A percentile compares a stretch with the other conserved stretches of the same genome.
Evolutionary conservation across 331 rosid genomes (phyloP).

Genomic region (Arachis monticola): DNA sequence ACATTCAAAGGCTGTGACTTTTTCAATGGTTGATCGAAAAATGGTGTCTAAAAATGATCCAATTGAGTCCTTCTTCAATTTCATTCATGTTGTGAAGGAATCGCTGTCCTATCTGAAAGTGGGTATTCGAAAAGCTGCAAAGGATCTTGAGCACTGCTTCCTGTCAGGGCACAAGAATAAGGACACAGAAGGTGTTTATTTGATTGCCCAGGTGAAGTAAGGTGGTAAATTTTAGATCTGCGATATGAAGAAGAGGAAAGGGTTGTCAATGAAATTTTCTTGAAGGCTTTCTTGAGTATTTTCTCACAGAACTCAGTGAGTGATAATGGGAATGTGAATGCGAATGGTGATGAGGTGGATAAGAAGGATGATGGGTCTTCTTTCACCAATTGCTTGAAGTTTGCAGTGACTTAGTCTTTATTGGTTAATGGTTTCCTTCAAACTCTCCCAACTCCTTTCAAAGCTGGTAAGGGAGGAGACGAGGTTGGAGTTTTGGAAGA

Average conservation of each 20-base stretch:
- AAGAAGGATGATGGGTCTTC: no score
- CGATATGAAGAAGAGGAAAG: conserved; percentile 63
- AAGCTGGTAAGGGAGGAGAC: no score
- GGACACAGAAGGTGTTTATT: conserved; percentile 47
- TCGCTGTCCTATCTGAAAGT: conserved; percentile 73
- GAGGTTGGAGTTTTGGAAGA: no score
- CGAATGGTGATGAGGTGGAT: no score
- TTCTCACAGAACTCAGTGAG: no score
- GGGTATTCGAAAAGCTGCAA: conserved; percentile 78
- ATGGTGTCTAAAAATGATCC: conserved; percentile 88
- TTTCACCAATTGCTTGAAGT: no score
- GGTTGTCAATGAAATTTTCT: conserved; percentile 30
- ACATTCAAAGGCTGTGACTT: conserved; percentile 25
- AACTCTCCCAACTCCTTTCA: no score
- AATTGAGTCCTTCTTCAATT: conserved; percentile 79
- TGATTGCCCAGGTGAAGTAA: conserved; percentile 56
- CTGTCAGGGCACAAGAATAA: conserved; percentile 32
- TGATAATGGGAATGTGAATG: no score
- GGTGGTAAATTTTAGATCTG: conserved; percentile 24
- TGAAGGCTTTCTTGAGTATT: conserved; percentile 54
- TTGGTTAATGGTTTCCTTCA: no score
- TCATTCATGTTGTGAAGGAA: conserved; percentile 80
- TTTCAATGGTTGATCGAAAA: conserved; percentile 44
- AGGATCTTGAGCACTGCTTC: conserved; percentile 82
- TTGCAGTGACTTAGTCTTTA: no score